Conservation (phyloP, 306 rosid species). For the Lupinus albus region DNA sequence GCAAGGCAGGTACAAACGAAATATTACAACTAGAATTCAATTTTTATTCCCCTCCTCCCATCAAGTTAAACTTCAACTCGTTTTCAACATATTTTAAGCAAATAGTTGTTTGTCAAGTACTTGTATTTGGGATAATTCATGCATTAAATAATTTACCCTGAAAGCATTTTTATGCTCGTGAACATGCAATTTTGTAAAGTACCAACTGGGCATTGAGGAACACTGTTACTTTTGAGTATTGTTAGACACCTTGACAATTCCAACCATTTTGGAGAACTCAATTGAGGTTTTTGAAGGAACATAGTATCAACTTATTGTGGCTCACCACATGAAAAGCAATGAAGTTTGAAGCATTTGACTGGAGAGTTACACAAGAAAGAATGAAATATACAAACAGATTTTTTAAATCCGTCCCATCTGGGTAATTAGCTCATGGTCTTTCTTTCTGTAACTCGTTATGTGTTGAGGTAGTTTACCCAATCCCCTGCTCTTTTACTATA, state of each 20-base stretch:
- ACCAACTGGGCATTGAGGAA: not conserved
- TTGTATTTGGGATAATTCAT: not conserved
- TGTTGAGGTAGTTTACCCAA: not conserved
- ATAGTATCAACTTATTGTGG: not conserved
- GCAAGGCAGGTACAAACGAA: not conserved
- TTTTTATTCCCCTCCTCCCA: not conserved
- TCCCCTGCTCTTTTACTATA: not conserved
- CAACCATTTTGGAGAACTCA: not conserved
- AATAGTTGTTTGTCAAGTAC: not conserved
- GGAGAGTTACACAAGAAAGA: not conserved
- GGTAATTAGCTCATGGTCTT: not conserved
- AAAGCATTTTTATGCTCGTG: not conserved
- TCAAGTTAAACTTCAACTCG: slow-evolving; percentile 4
- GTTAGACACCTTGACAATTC: not conserved
- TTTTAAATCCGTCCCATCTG: not conserved
- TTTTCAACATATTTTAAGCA: not conserved
- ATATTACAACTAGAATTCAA: not conserved
- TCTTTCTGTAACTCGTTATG: not conserved
- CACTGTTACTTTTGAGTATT: not conserved
- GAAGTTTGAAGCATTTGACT: not conserved
- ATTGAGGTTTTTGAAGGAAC: not conserved
- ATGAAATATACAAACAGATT: not conserved
- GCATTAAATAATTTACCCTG: not conserved
- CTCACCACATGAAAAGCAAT: not conserved
- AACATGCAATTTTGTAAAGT: not conserved